These are phyloP conservation scores for Acer campestre DNA, from an alignment of 345 rosid species.

Conservation along the genomic window DNA sequence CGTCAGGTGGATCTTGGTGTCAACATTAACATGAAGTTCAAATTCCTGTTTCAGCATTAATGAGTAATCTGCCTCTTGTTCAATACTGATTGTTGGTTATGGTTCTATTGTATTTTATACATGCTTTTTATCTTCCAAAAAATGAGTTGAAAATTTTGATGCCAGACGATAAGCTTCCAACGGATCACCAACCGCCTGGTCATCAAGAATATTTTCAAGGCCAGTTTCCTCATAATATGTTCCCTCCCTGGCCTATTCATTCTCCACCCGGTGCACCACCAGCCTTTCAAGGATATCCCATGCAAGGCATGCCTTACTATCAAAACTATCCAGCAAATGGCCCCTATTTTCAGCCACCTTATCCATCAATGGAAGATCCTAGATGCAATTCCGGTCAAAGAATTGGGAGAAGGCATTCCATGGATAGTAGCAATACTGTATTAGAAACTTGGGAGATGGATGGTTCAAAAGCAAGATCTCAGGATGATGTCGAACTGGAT, in stretches of 20 bases:
- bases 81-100: not conserved
- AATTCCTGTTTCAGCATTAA: constrained; percentile 2
- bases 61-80: not conserved
- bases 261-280: constrained; percentile 83
- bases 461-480: constrained; percentile 36
- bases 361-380: constrained; percentile 68
- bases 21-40: not conserved
- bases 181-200: constrained; percentile 54
- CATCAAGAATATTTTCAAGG: constrained; percentile 67
- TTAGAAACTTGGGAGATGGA: constrained; percentile 56
- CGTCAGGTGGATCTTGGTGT: not conserved
- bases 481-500: constrained; percentile 47
- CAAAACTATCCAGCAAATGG: constrained; percentile 63
- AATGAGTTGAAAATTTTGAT: constrained; percentile 14
- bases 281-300: constrained; percentile 79
- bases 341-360: constrained; percentile 65
- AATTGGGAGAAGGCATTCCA: constrained; percentile 62
- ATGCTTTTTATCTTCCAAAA: constrained; percentile 14
- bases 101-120: not conserved
- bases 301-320: constrained; percentile 85
- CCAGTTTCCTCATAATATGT: constrained; percentile 74
- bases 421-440: constrained; percentile 51
- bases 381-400: constrained; percentile 56
- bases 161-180: constrained; percentile 61
- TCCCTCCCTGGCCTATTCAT: constrained; percentile 86